Evolutionary conservation across 1,284 basidiomycete species (phyloP).

Genomic region (Malassezia japonica): DNA sequence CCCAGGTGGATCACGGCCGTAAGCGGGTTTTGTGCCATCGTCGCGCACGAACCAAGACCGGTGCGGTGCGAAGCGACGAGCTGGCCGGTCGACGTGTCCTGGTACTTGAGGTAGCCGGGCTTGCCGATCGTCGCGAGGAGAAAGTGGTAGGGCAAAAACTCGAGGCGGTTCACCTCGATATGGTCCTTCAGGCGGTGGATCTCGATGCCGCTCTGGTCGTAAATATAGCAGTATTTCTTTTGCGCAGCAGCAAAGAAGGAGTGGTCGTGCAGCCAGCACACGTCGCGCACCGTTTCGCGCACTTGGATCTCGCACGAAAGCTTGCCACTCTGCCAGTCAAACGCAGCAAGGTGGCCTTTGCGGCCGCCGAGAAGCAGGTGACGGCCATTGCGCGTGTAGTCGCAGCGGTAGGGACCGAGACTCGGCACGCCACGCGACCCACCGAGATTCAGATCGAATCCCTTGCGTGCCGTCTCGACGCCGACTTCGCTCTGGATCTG

Average conservation of each 20-base stretch:
- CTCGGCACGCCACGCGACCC: slow-evolving; percentile 50
- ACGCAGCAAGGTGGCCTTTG: slow-evolving; percentile 81
- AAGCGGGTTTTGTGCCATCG: slow-evolving; percentile 78
- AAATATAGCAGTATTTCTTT: slow-evolving; percentile 91
- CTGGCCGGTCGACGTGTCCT: slow-evolving; percentile 87
- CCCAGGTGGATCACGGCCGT: slow-evolving; percentile 90
- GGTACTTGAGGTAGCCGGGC: slow-evolving; percentile 83
- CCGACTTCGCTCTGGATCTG: slow-evolving; percentile 67
- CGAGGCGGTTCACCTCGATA: slow-evolving; percentile 78
- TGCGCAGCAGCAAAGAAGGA: slow-evolving; percentile 90
- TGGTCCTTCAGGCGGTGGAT: slow-evolving; percentile 65
- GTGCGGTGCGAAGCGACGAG: slow-evolving; percentile 73
- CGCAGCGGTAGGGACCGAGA: slow-evolving; percentile 65
- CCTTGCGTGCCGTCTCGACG: slow-evolving; percentile 62
- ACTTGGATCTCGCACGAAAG: slow-evolving; percentile 81
- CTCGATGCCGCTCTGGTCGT: slow-evolving; percentile 82
- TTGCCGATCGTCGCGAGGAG: slow-evolving; percentile 77
- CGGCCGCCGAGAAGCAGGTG: slow-evolving; percentile 56
- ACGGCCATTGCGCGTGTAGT: slow-evolving; percentile 82
- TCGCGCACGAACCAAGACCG: slow-evolving; percentile 61
- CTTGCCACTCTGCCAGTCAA: slow-evolving; percentile 84
- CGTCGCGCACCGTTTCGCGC: slow-evolving; percentile 77
- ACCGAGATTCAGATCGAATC: slow-evolving; percentile 71
- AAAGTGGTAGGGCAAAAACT: slow-evolving; percentile 94
- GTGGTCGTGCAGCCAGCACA: slow-evolving; percentile 88